Percentiles rank a stretch among this genome's conserved stretches.
Conservation (phyloP, 352 stramenopile genomes). For the Phytophthora boehmeriae region DNA sequence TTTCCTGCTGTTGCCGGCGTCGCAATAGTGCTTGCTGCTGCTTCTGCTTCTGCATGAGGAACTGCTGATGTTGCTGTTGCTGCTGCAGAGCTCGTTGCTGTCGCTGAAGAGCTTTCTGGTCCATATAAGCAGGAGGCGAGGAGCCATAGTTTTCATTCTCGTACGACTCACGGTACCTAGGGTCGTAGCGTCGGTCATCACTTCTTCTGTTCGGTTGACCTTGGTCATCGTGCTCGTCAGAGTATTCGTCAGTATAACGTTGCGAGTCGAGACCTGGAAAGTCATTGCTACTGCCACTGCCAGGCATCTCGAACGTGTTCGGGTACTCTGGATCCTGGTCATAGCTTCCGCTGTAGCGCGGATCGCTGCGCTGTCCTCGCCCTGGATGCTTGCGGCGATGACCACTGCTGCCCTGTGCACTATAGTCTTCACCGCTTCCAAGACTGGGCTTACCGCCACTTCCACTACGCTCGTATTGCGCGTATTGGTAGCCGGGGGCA, state of each 20-base stretch:
- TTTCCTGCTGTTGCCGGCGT: conserved; percentile 20
- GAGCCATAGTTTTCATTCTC: conserved; percentile 24
- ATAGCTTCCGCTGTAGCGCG: conserved; percentile 25
- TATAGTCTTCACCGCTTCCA: conserved; percentile 21
- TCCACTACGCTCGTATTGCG: conserved; percentile 25
- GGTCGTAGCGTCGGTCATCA: conserved; percentile 29
- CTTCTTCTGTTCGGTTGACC: conserved; percentile 16
- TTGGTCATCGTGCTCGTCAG: conserved; percentile 24
- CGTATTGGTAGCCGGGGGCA: conserved; percentile 37
- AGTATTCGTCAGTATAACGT: conserved; percentile 22
- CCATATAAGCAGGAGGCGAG: conserved; percentile 25
- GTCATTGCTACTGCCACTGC: conserved; percentile 6
- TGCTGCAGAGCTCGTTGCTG: conserved; percentile 32
- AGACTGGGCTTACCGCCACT: conserved; percentile 6
- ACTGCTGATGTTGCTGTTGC: conserved; percentile 36
- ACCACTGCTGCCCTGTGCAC: conserved; percentile 13
- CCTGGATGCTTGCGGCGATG: conserved; percentile 16
- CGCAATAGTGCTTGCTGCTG: conserved; percentile 27
- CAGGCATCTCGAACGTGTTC: conserved; percentile 27
- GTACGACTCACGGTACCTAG: conserved; percentile 33
- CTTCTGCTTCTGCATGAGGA: conserved; percentile 24
- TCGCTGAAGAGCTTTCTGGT: conserved; percentile 16
- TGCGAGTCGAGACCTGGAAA: conserved; percentile 18
- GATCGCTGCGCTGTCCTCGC: conserved; percentile 18
- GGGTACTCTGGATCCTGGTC: conserved; percentile 30